These are phyloP conservation scores for Laguncularia racemosa DNA, from an alignment of 345 rosid species.

Conservation along the genomic window DNA sequence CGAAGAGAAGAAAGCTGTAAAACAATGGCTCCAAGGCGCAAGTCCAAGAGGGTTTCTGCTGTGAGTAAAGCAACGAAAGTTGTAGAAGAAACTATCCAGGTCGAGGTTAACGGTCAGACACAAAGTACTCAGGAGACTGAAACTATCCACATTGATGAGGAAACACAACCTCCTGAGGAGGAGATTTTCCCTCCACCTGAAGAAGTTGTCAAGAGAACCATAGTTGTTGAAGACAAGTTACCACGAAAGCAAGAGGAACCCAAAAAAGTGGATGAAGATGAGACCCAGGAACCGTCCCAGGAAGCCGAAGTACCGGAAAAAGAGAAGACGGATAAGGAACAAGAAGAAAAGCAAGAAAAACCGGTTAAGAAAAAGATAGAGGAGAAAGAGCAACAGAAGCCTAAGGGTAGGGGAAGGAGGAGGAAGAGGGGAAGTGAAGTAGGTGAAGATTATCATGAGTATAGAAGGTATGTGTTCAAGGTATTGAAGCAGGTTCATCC, in stretches of 20 bases:
- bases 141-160: conserved; percentile 1
- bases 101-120: conserved; percentile 9
- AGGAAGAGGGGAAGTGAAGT: conserved; percentile 11
- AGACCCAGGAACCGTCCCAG: not conserved
- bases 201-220: conserved; percentile 6
- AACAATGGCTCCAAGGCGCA: conserved; percentile 47
- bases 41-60: conserved; percentile 15
- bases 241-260: conserved; percentile 1
- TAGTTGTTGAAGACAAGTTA: conserved; percentile 5
- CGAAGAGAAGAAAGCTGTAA: no score
- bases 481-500: conserved; percentile 77
- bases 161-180: conserved; percentile 10
- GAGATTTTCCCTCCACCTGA: not conserved
- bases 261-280: not conserved
- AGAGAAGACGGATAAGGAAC: not conserved
- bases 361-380: not conserved
- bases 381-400: conserved; percentile 6
- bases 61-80: conserved; percentile 31
- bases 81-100: conserved; percentile 28
- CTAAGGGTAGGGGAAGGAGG: conserved; percentile 3
- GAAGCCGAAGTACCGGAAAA: not conserved
- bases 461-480: conserved; percentile 53
- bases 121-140: no score
- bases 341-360: not conserved
- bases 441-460: conserved; percentile 23